Evolutionary conservation across 768 basidiomycete genomes (phyloP).

Genomic region (Collybia nuda): DNA sequence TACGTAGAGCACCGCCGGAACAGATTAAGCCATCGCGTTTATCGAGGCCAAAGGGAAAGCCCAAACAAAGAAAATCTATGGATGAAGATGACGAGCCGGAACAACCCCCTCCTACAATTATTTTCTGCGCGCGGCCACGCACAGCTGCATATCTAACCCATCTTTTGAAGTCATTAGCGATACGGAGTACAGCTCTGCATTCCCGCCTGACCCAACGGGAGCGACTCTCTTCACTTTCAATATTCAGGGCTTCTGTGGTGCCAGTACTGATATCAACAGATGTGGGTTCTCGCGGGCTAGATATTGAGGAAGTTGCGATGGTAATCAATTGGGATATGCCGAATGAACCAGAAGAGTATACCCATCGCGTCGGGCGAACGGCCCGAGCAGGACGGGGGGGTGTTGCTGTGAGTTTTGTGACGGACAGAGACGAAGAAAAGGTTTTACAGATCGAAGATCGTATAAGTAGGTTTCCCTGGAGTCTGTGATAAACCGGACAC

Average conservation of each 20-base stretch:
- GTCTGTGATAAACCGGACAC: background rate
- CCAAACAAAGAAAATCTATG: slow-evolving; percentile 33
- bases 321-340: slow-evolving; percentile 99
- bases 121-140: slow-evolving; percentile 84
- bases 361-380: slow-evolving; percentile 93
- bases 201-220: slow-evolving; percentile 93
- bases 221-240: slow-evolving; percentile 76
- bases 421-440: slow-evolving; percentile 87
- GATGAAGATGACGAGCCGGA: slow-evolving; percentile 53
- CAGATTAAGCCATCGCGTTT: slow-evolving; percentile 35
- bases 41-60: slow-evolving; percentile 15
- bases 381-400: slow-evolving; percentile 90
- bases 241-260: slow-evolving; percentile 84
- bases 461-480: slow-evolving; percentile 59
- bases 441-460: slow-evolving; percentile 82
- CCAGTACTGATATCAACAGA: slow-evolving; percentile 94
- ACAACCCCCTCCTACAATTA: slow-evolving; percentile 93
- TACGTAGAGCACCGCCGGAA: slow-evolving; percentile 65
- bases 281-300: slow-evolving; percentile 92
- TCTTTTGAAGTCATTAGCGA: slow-evolving; percentile 73
- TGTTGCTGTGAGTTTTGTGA: slow-evolving; percentile 91
- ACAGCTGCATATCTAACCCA: slow-evolving; percentile 89
- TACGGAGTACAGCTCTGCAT: slow-evolving; percentile 88
- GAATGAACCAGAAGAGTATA: slow-evolving; percentile 87
- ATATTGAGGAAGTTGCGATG: slow-evolving; percentile 95